These are phyloP conservation scores for Solanum appendiculatum DNA, from an alignment of 257 asterid genomes.

Conservation along the genomic window DNA sequence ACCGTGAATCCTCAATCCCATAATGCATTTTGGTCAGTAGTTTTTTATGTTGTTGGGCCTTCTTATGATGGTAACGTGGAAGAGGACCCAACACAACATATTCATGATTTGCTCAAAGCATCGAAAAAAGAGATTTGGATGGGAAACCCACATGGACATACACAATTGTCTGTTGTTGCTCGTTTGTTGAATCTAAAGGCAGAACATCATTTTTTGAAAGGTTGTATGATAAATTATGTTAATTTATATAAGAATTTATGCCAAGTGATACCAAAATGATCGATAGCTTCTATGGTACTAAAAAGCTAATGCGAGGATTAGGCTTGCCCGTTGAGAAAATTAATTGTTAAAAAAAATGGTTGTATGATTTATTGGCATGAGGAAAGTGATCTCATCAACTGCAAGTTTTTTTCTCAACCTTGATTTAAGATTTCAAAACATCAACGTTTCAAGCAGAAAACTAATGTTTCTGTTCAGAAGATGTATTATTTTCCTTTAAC, in stretches of 20 bases:
- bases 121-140: no score
- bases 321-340: not conserved
- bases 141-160: no score
- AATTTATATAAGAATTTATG: not conserved
- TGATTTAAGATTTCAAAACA: not conserved
- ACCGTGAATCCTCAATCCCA: no score
- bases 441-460: not conserved
- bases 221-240: not conserved
- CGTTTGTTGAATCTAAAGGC: not conserved
- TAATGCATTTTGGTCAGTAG: no score
- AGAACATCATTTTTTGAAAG: not conserved
- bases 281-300: no score
- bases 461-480: not conserved
- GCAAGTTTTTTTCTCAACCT: not conserved
- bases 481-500: not conserved
- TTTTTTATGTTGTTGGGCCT: not conserved
- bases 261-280: not conserved
- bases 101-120: no score
- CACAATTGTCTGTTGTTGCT: not conserved
- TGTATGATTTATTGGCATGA: not conserved
- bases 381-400: not conserved
- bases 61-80: not conserved
- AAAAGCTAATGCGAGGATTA: not conserved
- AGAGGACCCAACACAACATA: no score
- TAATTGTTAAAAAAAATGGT: not conserved